phyloP scores from a whole-genome alignment of 192 early-diverging fungal genomes.

The Coemansia sp. region DNA sequence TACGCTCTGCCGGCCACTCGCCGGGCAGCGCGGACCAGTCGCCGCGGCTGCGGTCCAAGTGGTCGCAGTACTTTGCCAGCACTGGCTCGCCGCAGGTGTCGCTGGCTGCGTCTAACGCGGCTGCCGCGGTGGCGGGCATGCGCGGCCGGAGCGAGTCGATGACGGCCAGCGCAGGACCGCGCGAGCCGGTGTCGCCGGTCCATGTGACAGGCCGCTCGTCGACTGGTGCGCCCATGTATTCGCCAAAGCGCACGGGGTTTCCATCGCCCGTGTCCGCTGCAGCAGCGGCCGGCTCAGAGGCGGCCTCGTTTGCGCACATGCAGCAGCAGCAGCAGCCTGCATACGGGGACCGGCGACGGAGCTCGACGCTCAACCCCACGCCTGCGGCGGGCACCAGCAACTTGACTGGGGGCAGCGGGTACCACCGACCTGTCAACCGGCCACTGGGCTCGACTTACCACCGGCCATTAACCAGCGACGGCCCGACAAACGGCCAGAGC shows the following conservation, averaged over 20 bases:
- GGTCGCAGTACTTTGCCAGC: conserved; percentile 47
- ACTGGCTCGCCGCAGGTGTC: too few relatives aligned
- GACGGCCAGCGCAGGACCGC: background rate
- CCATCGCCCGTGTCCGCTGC: background rate
- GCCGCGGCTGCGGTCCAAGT: conserved; percentile 21
- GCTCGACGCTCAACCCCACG: background rate
- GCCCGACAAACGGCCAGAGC: background rate
- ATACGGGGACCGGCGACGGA: background rate
- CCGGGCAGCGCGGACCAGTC: conserved; percentile 4
- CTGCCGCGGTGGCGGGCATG: conserved; percentile 1
- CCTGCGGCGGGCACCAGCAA: too few relatives aligned
- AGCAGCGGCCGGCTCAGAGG: background rate
- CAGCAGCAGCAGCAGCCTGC: background rate
- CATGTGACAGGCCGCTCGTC: background rate
- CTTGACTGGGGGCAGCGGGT: too few relatives aligned
- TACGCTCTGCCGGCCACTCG: background rate
- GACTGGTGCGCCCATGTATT: too few relatives aligned
- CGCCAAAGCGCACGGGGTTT: background rate
- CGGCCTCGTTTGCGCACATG: conserved; percentile 1
- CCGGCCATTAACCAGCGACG: too few relatives aligned
- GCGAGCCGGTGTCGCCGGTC: background rate
- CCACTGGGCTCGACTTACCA: too few relatives aligned
- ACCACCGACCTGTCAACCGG: too few relatives aligned
- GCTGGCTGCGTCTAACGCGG: too few relatives aligned
- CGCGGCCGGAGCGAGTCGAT: conserved; percentile 28